These are phyloP conservation scores for Coemansia sp. DNA, from an alignment of 192 early-diverging fungal species.

Conservation along the genomic window DNA sequence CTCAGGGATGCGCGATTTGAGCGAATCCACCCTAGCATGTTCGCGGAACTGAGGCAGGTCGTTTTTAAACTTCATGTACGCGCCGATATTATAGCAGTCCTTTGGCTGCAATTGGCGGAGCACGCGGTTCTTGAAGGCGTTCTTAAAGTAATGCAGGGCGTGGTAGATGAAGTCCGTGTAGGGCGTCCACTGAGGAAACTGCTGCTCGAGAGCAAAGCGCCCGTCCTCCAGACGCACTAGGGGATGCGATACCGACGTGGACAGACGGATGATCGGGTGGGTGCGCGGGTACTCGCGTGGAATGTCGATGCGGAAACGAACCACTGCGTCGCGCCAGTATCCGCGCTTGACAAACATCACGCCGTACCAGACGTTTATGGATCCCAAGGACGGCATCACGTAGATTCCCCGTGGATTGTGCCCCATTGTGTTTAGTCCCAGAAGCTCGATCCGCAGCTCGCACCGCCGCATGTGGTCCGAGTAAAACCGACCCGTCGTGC, in stretches of 20 bases:
- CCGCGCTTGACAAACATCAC: constrained; percentile 86
- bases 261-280: constrained; percentile 67
- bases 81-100: constrained; percentile 45
- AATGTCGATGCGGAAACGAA: constrained; percentile 81
- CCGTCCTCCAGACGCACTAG: constrained; percentile 68
- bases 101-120: constrained; percentile 52
- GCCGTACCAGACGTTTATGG: constrained; percentile 74
- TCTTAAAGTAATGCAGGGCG: constrained; percentile 83
- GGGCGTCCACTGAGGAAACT: constrained; percentile 79
- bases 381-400: constrained; percentile 63
- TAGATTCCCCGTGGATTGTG: constrained; percentile 87
- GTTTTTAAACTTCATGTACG: constrained; percentile 46
- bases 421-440: constrained; percentile 32
- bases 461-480: constrained; percentile 51
- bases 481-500: constrained; percentile 36
- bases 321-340: constrained; percentile 83
- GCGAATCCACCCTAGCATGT: constrained; percentile 29
- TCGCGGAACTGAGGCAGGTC: constrained; percentile 42
- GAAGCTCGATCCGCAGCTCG: constrained; percentile 47
- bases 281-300: constrained; percentile 74
- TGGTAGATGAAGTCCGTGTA: constrained; percentile 81
- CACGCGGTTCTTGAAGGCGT: constrained; percentile 76
- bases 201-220: constrained; percentile 65
- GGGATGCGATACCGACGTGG: constrained; percentile 80
- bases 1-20: constrained; percentile 37